Evolutionary conservation across 257 asterid species (phyloP), one percentile per base, ranked within the genome.

Genomic region (Eustoma russellianum): DNA sequence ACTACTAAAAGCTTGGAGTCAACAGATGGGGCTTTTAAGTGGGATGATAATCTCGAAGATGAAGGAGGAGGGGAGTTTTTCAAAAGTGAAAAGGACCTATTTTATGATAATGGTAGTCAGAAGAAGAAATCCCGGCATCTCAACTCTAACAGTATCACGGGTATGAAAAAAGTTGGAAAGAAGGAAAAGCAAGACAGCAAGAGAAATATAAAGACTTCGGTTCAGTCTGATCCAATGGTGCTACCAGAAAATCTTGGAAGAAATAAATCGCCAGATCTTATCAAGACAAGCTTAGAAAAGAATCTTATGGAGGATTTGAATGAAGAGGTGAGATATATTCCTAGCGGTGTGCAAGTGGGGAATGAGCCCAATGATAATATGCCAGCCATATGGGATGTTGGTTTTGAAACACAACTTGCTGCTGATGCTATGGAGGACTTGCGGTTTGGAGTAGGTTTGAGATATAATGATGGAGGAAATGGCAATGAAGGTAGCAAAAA

Each of bases 1-100:
- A 19, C 48, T 49, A 53, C 56, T 61, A 67, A 63, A 77, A 70
- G 68, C 41, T 33, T 50, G 40, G 67, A 46, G 57, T 78, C 56
- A 66, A 70, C 70, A 58, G 7, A 54, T 62, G 76, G 75, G 50
- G 73, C 73, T 61, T 92, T 74, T 67, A 88, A 77, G 63, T 92
- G 94, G 95, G 91, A 88, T 66, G 93, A 85, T 67, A 71, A 68
- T 58, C 77, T 76, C 41, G 97, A 91, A 69, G 94, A 88, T 65
- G 99, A 88, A 60, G 81, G 94, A 52, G 97, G 95, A 46, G 99
- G 95, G 5, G 94, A 83, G 51, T 81, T 92, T 83, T 85, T 85
- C 18, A 70, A 46, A 69, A 92, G 74, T 82, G 88, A 81, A 46
- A 88, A 75, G 60, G 86, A 83, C 33, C 52, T 73, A 53, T 77